These are phyloP conservation scores for Trichosporon inkin DNA, from an alignment of 1,284 basidiomycete genomes.

Conservation along the genomic window DNA sequence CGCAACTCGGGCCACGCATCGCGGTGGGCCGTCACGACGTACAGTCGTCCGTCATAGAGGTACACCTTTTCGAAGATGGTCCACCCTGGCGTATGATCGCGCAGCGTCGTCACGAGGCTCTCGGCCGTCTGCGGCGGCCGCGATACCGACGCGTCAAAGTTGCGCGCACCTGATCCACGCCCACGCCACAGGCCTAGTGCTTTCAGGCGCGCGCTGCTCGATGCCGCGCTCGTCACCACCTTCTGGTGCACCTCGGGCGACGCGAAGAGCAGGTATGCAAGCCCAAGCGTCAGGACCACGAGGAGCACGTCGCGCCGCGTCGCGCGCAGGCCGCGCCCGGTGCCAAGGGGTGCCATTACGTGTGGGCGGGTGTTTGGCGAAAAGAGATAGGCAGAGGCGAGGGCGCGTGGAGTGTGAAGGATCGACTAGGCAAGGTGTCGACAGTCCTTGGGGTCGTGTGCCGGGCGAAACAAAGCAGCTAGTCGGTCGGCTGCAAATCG, in stretches of 20 bases:
- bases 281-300: conserved; percentile 39
- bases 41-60: conserved; percentile 70
- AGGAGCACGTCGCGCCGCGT: conserved; percentile 45
- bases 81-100: conserved; percentile 46
- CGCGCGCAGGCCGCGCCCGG: conserved; percentile 27
- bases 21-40: conserved; percentile 55
- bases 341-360: not conserved
- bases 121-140: conserved; percentile 9
- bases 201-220: not conserved
- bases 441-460: too few relatives aligned
- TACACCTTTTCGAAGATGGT: conserved; percentile 54
- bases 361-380: not conserved
- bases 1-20: conserved; percentile 59
- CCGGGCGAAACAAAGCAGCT: too few relatives aligned
- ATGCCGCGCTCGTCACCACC: not conserved
- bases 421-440: too few relatives aligned
- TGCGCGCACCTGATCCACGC: not conserved
- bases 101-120: conserved; percentile 27
- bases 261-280: conserved; percentile 40
- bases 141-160: conserved; percentile 1
- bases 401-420: too few relatives aligned
- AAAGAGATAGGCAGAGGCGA: too few relatives aligned
- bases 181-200: not conserved
- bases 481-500: too few relatives aligned
- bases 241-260: not conserved